These are phyloP conservation scores for Colletotrichum camelliae DNA, from an alignment of 2,329 filamentous ascomycete species.

Conservation along the genomic window DNA sequence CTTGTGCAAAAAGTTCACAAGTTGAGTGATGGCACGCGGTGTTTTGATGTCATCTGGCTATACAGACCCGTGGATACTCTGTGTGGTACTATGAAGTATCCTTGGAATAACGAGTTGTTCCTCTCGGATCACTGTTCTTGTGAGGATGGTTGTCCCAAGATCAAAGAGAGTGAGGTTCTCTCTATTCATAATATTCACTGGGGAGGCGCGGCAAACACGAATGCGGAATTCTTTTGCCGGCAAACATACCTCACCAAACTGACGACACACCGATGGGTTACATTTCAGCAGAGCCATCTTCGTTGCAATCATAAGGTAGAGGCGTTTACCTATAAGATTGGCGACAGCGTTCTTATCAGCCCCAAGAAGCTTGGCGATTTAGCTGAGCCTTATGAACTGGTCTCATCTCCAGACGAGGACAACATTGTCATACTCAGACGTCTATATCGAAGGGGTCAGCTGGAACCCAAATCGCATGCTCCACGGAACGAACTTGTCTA, in stretches of 20 bases:
- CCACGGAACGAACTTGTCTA: slow-evolving; percentile 66
- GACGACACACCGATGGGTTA: slow-evolving; percentile 65
- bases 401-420: slow-evolving; percentile 33
- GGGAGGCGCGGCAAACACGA: slow-evolving; percentile 52
- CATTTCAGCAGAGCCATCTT: slow-evolving; percentile 60
- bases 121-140: slow-evolving; percentile 80
- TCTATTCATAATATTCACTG: slow-evolving; percentile 64
- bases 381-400: slow-evolving; percentile 68
- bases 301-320: slow-evolving; percentile 54
- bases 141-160: slow-evolving; percentile 42
- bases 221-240: slow-evolving; percentile 68
- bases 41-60: slow-evolving; percentile 75
- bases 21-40: slow-evolving; percentile 35
- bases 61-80: slow-evolving; percentile 75
- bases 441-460: slow-evolving; percentile 53
- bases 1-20: slow-evolving; percentile 65
- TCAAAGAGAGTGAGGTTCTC: slow-evolving; percentile 61
- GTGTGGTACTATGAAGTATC: slow-evolving; percentile 71
- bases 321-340: slow-evolving; percentile 31
- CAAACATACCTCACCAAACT: slow-evolving; percentile 73
- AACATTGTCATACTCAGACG: slow-evolving; percentile 49
- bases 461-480: slow-evolving; percentile 39
- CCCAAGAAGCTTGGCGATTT: slow-evolving; percentile 32
- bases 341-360: slow-evolving; percentile 65
- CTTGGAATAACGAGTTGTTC: slow-evolving; percentile 76